These are phyloP conservation scores for Coemansia furcata DNA, from an alignment of 192 early-diverging fungal species.

Conservation along the genomic window DNA sequence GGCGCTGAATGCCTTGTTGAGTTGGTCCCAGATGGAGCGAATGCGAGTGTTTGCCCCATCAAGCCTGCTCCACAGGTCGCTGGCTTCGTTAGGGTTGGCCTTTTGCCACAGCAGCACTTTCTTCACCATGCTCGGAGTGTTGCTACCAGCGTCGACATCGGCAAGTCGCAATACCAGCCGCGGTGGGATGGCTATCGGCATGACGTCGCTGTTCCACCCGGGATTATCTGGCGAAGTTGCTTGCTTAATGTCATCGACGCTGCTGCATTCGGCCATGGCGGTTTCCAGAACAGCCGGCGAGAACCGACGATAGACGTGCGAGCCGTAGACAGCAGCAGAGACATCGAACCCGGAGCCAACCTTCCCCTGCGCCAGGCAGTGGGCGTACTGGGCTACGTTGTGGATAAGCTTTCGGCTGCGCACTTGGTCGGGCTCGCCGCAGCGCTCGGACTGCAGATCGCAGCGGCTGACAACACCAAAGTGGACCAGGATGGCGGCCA, in stretches of 20 bases:
- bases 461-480: conserved; percentile 54
- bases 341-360: conserved; percentile 98
- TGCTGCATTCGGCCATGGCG: conserved; percentile 50
- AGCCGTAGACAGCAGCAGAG: conserved; percentile 87
- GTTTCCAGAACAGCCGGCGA: conserved; percentile 61
- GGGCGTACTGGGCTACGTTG: conserved; percentile 85
- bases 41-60: conserved; percentile 58
- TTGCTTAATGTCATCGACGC: conserved; percentile 9
- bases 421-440: neutral
- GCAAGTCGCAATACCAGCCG: conserved; percentile 76
- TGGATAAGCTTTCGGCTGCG: conserved; percentile 64
- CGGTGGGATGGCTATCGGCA: conserved; percentile 67
- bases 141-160: conserved; percentile 91
- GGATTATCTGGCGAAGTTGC: conserved; percentile 43
- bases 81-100: conserved; percentile 59
- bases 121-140: conserved; percentile 89
- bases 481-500: conserved; percentile 73
- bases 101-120: conserved; percentile 86
- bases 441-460: conserved; percentile 12
- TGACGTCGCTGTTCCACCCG: conserved; percentile 69
- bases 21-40: conserved; percentile 57
- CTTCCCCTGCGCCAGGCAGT: conserved; percentile 98
- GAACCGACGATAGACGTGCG: conserved; percentile 84
- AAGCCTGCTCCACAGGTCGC: conserved; percentile 52
- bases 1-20: conserved; percentile 36